Base-by-base conservation (phyloP, 2,329 filamentous ascomycete species). In the Talaromyces islandicus region DNA sequence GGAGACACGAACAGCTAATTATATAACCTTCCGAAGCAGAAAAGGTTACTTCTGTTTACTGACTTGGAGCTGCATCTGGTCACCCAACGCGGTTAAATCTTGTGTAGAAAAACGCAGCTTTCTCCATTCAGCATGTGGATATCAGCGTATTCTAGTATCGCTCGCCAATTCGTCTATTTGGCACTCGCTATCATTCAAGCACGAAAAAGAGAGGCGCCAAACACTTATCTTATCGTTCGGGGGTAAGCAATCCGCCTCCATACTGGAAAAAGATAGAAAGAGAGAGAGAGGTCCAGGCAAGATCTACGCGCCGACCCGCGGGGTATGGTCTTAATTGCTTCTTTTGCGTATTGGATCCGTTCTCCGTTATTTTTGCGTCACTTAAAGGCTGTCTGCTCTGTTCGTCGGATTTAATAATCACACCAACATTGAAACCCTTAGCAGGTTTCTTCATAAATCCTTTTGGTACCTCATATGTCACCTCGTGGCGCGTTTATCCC, bases 261-360 rank as follows among this genome's bases (percentile, higher is more conserved):
- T 19, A 46, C n/a, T 24, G 9, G 5, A 24, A 46, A 51, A 10
- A 27, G 48, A 52, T 11, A 17, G 24, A 27, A 52, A n/a, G 12
- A 25, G 17, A 52, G 10, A 7, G 27, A 10, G 27, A 25, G 6
- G 17, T 29, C 14, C 48, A 52, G 27, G 48, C 14, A n/a, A 52
- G 48, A 52, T 52, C 48, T 29, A 52, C 48, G n/a, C 12, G 27
- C 10, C 10, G 43, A 46, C 19, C 43, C 24, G 48, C 48, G 48
- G 48, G 48, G 48, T 52, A 52, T 21, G 48, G 48, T 60, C 35
- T 46, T 54, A 21, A 46, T 60, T 60, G 53, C 59, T 60, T 48
- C 48, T 60, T 60, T 60, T 38, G 59, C 59, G 38, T 57, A 57
- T 30, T 25, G 19, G 52, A 57, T 54, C 54, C 54, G 46, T 17